Base-by-base conservation (phyloP, 2,329 filamentous ascomycete genomes). In the Helotiales sp. region DNA sequence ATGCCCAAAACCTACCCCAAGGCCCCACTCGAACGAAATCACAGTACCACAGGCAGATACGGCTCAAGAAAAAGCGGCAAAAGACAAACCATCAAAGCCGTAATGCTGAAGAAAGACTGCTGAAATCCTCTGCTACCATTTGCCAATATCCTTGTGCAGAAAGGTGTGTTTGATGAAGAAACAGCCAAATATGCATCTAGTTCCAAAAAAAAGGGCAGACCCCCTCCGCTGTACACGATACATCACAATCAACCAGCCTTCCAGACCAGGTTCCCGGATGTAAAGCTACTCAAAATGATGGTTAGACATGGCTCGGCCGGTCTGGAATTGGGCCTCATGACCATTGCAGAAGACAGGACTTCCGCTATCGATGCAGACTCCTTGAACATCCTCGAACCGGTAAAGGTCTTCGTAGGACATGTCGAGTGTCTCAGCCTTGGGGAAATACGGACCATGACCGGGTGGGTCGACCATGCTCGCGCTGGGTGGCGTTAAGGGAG, bases 331-430 rank as follows among this genome's bases (percentile, higher is more conserved):
- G n/a, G 66, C 55, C 11, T 68, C 64, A 26, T 64, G 64, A n/a
- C 58, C 63, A 52, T 73, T 57, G 58, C 69, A 69, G 45, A 76
- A 77, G n/a, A 76, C 49, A 26, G 75, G 73, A 10, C 61, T 66
- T 34, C 67, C 62, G 43, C 71, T 67, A 26, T 73, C 71, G n/a
- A 71, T 59, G 47, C 71, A 72, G 15, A 75, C 74, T 13, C 73
- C 75, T 55, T 75, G 73, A 10, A 74, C 71, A 62, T 73, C 71
- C 45, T 73, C 70, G 20, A 76, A 57, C 10, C 52, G 64, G 62
- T 68, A 74, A 54, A 71, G 40, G 11, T 72, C 69, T 13, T 74
- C 72, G 24, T 68, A 75, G n/a, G 70, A 64, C 32, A 61, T 40
- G 8, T 74, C 72, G 28, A 69, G 61, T 26, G 61, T 58, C 45